Percentiles rank a stretch among this genome's conserved stretches.
Evolutionary conservation across 164 flowering plant species (phyloP).

Genomic region (Akebia trifoliata): DNA sequence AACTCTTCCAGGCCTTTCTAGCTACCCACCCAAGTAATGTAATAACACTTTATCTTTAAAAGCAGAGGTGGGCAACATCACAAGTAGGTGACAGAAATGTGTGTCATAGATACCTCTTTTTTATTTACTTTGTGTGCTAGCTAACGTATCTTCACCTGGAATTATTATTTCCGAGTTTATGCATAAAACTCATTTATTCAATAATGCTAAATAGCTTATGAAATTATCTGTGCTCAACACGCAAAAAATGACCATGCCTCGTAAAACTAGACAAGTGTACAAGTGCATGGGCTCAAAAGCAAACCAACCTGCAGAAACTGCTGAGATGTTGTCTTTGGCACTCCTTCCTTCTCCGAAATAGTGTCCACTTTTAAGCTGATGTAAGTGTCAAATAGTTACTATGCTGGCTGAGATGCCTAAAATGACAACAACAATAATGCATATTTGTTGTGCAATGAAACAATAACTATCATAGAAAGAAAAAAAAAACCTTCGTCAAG

Average conservation of each 20-base stretch:
- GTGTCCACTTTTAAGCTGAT: constrained; percentile 52
- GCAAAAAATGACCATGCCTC: not conserved
- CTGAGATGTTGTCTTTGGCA: constrained; percentile 21
- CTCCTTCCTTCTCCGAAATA: constrained; percentile 47
- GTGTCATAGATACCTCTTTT: too few relatives aligned
- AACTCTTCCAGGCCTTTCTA: too few relatives aligned
- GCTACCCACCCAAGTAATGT: too few relatives aligned
- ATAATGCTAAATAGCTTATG: too few relatives aligned
- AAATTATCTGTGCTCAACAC: too few relatives aligned
- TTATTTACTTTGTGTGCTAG: too few relatives aligned
- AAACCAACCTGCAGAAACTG: constrained; percentile 33
- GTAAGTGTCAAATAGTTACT: constrained; percentile 28
- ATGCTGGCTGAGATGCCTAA: constrained; percentile 13
- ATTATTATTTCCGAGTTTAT: too few relatives aligned
- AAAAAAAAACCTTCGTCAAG: not conserved
- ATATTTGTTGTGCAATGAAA: constrained; percentile 2
- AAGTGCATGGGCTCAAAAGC: not conserved
- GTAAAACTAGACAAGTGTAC: not conserved
- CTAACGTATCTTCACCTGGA: too few relatives aligned
- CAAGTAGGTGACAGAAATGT: too few relatives aligned
- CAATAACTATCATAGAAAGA: not conserved
- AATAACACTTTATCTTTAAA: too few relatives aligned
- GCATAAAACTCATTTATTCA: too few relatives aligned
- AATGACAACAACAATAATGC: constrained; percentile 12
- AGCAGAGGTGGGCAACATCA: too few relatives aligned